Evolutionary conservation across 371 early-diverging fungal species (phyloP), one percentile per base, ranked within the genome.

Genomic region (Synchytrium microbalum): DNA sequence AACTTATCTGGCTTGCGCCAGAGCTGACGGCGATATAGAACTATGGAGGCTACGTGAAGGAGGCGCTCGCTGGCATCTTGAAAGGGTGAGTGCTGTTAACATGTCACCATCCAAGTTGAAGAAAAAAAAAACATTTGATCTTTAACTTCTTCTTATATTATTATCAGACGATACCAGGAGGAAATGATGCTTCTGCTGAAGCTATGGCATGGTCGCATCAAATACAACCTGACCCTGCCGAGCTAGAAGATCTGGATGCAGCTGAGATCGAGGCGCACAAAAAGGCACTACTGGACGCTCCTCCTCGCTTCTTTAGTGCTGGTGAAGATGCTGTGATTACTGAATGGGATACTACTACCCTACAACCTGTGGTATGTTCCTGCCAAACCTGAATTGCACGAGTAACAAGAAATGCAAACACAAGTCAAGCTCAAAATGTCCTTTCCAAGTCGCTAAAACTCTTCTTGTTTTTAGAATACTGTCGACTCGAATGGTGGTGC

Each of bases 11-110:
- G 96, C 96, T 0, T 89, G 91, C 31, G 96, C 91, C 25, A 78
- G 96, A 60, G 89, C 86, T 10, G 91, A 92, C 67, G 96, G 96
- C 26, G 88, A 93, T 64, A 91, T 96, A 64, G 95, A 96, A 76
- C 80, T 96, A 62, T 95, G 93, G 92, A 86, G 84, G 75, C 86
- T 89, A 31, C 64, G 67, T 13, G 25, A n/a, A 25, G 33, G 52
- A 5, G 60, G 33, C 8, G 14, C 31, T 13, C 32, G 76, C 77
- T 23, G 85, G 77, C 75, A 79, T 56, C 73, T 89, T 31, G 87
- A 88, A 67, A 89, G 87, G 77, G 87, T 88, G 72, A 26, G 58
- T 46, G 5, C 3, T n/a, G n/a, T n/a, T n/a, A n/a, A 23, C 31
- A 16, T 55, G 59, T 62, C 60, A 16, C 32, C 64, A 55, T 58